Evolutionary conservation across 257 asterid species (phyloP).

Genomic region (Phtheirospermum japonicum): DNA sequence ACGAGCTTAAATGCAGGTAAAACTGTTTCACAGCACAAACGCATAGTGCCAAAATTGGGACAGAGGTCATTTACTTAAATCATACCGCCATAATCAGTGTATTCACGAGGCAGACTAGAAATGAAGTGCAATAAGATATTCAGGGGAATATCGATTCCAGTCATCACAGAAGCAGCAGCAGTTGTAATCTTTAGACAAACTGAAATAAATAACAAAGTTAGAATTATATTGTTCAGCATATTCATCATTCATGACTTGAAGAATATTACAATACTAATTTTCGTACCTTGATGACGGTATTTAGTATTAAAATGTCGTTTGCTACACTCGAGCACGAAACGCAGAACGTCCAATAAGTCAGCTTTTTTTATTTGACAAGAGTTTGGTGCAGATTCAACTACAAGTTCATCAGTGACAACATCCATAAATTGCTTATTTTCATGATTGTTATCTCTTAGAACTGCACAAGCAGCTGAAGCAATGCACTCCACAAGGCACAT

Average conservation of each 20-base stretch:
- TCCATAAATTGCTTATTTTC: conserved; percentile 28
- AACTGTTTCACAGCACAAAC: conserved; percentile 10
- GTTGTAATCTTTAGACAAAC: conserved; percentile 71
- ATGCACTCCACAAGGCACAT: conserved; percentile 86
- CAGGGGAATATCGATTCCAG: conserved; percentile 59
- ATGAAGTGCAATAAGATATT: conserved; percentile 71
- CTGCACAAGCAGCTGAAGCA: conserved; percentile 70
- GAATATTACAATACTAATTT: conserved; percentile 23
- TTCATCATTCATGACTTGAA: conserved; percentile 20
- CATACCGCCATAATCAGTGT: conserved; percentile 81
- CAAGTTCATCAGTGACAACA: conserved; percentile 35
- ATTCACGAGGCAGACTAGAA: conserved; percentile 80
- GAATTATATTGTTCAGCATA: conserved; percentile 10
- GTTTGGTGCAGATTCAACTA: conserved; percentile 35
- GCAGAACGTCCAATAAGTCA: conserved; percentile 64
- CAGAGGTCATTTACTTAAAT: neutral
- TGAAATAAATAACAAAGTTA: conserved; percentile 41
- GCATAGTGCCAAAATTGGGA: neutral
- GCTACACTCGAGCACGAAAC: conserved; percentile 72
- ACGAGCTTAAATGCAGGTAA: conserved; percentile 20
- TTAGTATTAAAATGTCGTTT: conserved; percentile 84
- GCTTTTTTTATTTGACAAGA: conserved; percentile 34
- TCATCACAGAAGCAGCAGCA: conserved; percentile 68
- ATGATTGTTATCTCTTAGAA: conserved; percentile 30
- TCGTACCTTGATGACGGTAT: conserved; percentile 76